Percentiles rank a stretch among this genome's conserved stretches.
phyloP scores from a whole-genome alignment of 2,329 filamentous ascomycete genomes.

The Talaromyces islandicus region DNA sequence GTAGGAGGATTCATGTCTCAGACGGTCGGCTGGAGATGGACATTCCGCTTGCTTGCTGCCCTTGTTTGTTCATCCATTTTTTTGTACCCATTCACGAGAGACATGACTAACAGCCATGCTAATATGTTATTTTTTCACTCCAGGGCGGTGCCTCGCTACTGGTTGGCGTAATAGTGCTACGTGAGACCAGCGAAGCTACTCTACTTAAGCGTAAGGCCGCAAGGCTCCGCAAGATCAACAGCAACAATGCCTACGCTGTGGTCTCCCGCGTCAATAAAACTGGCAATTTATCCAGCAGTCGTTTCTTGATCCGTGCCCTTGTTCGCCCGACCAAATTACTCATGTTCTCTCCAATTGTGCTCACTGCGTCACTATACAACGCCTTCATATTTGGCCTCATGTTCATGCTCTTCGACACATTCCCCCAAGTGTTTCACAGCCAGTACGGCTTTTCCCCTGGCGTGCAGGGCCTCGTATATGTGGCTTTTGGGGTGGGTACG shows the following conservation, averaged over 20 bases:
- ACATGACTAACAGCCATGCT: background rate
- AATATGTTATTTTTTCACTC: slow-evolving; percentile 13
- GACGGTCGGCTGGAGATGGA: slow-evolving; percentile 26
- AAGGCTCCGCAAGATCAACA: slow-evolving; percentile 28
- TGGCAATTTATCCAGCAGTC: slow-evolving; percentile 33
- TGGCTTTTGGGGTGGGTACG: slow-evolving; percentile 43
- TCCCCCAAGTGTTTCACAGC: slow-evolving; percentile 46
- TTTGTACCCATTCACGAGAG: slow-evolving; percentile 7
- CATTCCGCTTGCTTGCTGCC: slow-evolving; percentile 29
- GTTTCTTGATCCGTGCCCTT: slow-evolving; percentile 36
- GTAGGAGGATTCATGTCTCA: slow-evolving; percentile 23
- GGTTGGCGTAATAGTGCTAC: slow-evolving; percentile 21
- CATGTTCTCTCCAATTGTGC: slow-evolving; percentile 47
- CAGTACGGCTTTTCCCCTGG: slow-evolving; percentile 45
- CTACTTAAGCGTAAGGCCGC: slow-evolving; percentile 38
- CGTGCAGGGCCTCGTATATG: slow-evolving; percentile 42
- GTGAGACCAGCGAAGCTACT: slow-evolving; percentile 40
- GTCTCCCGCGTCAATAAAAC: slow-evolving; percentile 18
- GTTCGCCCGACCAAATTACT: slow-evolving; percentile 42
- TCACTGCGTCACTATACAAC: slow-evolving; percentile 49
- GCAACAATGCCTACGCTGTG: no score
- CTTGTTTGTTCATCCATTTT: slow-evolving; percentile 27
- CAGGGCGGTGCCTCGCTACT: no score
- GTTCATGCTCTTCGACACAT: slow-evolving; percentile 52
- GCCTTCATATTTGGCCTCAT: slow-evolving; percentile 53